A percentile compares a stretch with the other conserved stretches of the same genome.
phyloP scores from a whole-genome alignment of 768 basidiomycete species.

The Boletus sp. region DNA sequence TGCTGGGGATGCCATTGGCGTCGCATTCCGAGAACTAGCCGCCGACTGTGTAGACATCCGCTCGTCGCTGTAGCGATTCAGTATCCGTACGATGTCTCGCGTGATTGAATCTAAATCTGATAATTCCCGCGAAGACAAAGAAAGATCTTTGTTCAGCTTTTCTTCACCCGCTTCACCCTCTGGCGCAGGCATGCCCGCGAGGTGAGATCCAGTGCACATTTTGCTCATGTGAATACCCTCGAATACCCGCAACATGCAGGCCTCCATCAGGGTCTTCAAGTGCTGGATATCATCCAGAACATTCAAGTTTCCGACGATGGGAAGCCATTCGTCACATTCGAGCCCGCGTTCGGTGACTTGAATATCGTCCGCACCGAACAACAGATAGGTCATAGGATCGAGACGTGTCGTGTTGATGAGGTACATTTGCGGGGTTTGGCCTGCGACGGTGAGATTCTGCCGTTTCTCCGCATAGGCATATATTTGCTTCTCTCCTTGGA shows the following conservation, averaged over 20 bases:
- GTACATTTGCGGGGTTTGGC: conserved; percentile 56
- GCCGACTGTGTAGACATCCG: conserved; percentile 55
- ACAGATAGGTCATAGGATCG: conserved; percentile 84
- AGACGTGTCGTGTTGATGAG: conserved; percentile 80
- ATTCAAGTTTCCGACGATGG: conserved; percentile 70
- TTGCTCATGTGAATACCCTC: conserved; percentile 66
- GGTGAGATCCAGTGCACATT: conserved; percentile 26
- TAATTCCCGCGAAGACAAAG: conserved; percentile 67
- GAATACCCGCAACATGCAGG: conserved; percentile 85
- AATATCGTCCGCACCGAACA: conserved; percentile 86
- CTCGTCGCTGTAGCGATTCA: conserved; percentile 72
- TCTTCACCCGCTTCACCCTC: conserved; percentile 61
- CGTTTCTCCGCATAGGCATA: conserved; percentile 85
- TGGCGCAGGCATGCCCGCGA: conserved; percentile 36
- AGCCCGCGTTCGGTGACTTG: conserved; percentile 68
- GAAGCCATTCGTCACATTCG: conserved; percentile 89
- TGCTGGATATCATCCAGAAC: conserved; percentile 81
- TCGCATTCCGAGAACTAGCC: conserved; percentile 63
- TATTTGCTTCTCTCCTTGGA: conserved; percentile 62
- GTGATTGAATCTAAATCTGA: conserved; percentile 75
- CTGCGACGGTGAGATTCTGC: conserved; percentile 59
- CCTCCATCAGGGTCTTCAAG: conserved; percentile 76
- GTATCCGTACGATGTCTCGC: conserved; percentile 66
- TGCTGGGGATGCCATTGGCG: conserved; percentile 57
- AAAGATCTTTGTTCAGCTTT: conserved; percentile 39